Base-by-base conservation (phyloP, 2,329 filamentous ascomycete species). In the Hypoxylon sp. region DNA sequence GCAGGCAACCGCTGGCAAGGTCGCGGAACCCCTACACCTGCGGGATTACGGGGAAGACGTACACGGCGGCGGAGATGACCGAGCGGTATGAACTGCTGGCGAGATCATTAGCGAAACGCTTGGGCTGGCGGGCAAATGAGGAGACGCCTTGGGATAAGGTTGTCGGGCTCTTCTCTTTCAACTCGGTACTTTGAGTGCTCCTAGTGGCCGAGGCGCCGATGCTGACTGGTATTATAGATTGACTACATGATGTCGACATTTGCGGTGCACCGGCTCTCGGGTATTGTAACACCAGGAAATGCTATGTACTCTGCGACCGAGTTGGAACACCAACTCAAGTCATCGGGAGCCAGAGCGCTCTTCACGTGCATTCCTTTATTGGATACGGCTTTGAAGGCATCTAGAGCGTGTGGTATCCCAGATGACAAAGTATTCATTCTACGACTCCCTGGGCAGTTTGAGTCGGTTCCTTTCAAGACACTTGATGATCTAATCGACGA, bases 71-170 rank as follows among this genome's bases (percentile, higher is more conserved):
- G 29, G 87, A 93, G 70, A 86, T 92, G 63, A 86, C 84, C 48
- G 86, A 90, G 62, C 85, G 90, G n/a, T 87, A 91, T 5, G 89
- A 93, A 54, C 83, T 84, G 57, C 83, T 93, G 13, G 86, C 91
- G 19, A 85, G 89, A 51, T 87, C 85, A 19, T 80, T 94, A 19
- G 85, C 87, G 19, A 87, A 90, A 72, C 89, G 92, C 72, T 82
- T 94, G 63, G 89, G 88, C 59, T 93, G 92, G 87, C 76, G 84
- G n/a, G 87, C 90, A 1, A 91, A 93, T 72, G 77, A 87, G 56
- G 92, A 90, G 5, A 87, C 87, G 0, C 91, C 93, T 75, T 94
- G 90, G 88, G 91, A 94, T 72, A 94, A 94, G 79, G 89, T 93
- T 19, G 80, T 92, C 47, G 89, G 85, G 2, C 83, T 93, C 39